Base-by-base conservation (phyloP, 441 rosid species). In the Omphalea diandra region DNA sequence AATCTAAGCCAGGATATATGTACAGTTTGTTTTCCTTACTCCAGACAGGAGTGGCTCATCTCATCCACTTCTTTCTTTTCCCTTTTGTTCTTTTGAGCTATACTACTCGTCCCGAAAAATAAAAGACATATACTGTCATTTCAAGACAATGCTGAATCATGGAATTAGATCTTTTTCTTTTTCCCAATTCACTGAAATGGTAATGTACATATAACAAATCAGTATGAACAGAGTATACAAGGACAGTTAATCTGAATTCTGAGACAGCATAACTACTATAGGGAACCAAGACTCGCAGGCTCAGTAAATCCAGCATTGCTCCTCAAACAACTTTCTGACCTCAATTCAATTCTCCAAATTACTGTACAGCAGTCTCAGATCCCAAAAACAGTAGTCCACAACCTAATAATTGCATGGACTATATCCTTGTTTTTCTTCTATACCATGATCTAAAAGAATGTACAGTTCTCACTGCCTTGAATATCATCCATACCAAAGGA, bases 301-400 rank as follows among this genome's bases (percentile, higher is more conserved):
- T 72, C 69, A 17, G 70, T 60, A 74, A 75, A 71, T 72, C 79
- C 47, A 61, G 41, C 35, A 58, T 68, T 68, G 73, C 72, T 65
- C 60, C 75, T 63, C 22, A 36, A 68, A 78, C 73, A 83, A 69
- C 68, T 72, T 68, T 44, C 59, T 65, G 69, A 52, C 74, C 70
- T 65, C 75, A 36, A 38, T 75, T 76, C 76, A 52, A 36, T 76
- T 74, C 73, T 20, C 63, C 81, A 73, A 61, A 49, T 56, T 73
- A 75, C 86, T 83, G 83, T 87, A 83, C 85, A 85, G 68, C 75
- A 71, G 69, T 75, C 78, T 73, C 65, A 54, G 77, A 72, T 67
- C 72, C 78, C 54, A 63, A 82, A 75, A 73, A 67, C n/a, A 66
- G 63, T 26, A 64, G 76, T 38, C 69, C 57, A 33, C 58, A 77